Evolutionary conservation across 805 yeast species (phyloP).

Genomic region (Blastobotrys mokoenaii): DNA sequence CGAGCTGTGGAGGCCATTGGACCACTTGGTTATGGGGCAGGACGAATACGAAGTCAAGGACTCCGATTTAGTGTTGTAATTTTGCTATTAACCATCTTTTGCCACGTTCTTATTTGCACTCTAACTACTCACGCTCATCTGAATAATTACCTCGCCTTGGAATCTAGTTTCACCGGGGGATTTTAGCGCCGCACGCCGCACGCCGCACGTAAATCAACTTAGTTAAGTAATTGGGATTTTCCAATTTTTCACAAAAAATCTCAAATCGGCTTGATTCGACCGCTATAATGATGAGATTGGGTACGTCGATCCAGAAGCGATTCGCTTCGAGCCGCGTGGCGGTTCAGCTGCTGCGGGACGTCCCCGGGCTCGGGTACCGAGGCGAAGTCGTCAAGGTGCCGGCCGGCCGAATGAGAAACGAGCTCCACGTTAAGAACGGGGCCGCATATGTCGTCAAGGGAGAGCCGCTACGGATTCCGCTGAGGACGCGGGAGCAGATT

Average conservation of each 20-base stretch:
- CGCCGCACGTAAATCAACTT: neutral
- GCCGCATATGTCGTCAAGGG: constrained; percentile 55
- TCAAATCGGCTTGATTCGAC: neutral
- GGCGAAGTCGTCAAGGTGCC: constrained; percentile 72
- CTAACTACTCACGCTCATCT: no score
- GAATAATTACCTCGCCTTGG: no score
- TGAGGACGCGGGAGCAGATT: constrained; percentile 3
- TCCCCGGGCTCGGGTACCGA: constrained; percentile 50
- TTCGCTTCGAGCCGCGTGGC: constrained; percentile 27
- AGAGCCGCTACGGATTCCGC: constrained; percentile 22
- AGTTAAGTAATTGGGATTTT: no score
- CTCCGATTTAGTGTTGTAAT: neutral
- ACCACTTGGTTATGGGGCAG: constrained; percentile 26
- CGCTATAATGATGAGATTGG: neutral
- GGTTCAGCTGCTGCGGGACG: constrained; percentile 69
- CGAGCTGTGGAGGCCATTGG: constrained; percentile 68
- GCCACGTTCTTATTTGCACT: neutral
- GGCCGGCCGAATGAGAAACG: constrained; percentile 78
- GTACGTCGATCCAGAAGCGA: neutral
- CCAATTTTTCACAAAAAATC: neutral
- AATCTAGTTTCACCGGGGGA: neutral
- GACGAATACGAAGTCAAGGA: neutral
- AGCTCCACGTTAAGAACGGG: constrained; percentile 58
- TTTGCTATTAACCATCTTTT: neutral
- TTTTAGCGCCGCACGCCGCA: neutral